phyloP scores from a whole-genome alignment of 2,329 filamentous ascomycete species.

The Arthrinium phaeospermum region DNA sequence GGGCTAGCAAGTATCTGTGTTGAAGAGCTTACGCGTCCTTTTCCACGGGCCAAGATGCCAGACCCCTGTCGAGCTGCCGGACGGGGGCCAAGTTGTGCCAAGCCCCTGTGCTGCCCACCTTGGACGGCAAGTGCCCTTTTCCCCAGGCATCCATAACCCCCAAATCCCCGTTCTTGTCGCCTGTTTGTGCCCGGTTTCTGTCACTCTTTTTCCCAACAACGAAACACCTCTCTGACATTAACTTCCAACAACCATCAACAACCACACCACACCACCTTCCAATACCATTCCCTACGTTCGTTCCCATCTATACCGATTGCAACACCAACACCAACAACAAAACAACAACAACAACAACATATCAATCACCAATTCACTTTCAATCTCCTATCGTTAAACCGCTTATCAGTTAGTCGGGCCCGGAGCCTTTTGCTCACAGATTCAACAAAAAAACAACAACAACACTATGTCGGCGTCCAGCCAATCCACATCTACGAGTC shows the following conservation, averaged over 20 bases:
- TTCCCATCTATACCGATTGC: neutral
- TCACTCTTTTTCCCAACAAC: slow-evolving; percentile 2
- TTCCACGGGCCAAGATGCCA: slow-evolving; percentile 2
- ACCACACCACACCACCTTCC: slow-evolving; percentile 2
- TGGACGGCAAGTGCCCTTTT: slow-evolving; percentile 2
- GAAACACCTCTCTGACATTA: slow-evolving; percentile 17
- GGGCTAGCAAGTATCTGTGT: neutral
- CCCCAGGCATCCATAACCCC: slow-evolving; percentile 20
- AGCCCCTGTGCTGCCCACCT: slow-evolving; percentile 21
- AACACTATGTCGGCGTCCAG: slow-evolving; percentile 28
- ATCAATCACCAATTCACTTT: neutral
- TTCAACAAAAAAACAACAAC: neutral
- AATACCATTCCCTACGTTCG: neutral
- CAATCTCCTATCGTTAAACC: slow-evolving; percentile 13
- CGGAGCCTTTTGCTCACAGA: neutral
- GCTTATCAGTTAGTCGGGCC: slow-evolving; percentile 6
- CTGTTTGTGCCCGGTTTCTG: slow-evolving; percentile 19
- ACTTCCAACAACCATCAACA: slow-evolving; percentile 15
- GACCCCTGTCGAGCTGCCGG: slow-evolving; percentile 16
- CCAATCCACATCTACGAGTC: slow-evolving; percentile 31
- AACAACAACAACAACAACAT: neutral
- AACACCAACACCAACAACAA: neutral
- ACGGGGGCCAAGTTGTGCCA: slow-evolving; percentile 21
- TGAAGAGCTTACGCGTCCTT: slow-evolving; percentile 21
- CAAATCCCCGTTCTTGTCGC: slow-evolving; percentile 19